These are phyloP conservation scores for Pyricularia grisea DNA, from an alignment of 2,329 filamentous ascomycete species.

Conservation along the genomic window DNA sequence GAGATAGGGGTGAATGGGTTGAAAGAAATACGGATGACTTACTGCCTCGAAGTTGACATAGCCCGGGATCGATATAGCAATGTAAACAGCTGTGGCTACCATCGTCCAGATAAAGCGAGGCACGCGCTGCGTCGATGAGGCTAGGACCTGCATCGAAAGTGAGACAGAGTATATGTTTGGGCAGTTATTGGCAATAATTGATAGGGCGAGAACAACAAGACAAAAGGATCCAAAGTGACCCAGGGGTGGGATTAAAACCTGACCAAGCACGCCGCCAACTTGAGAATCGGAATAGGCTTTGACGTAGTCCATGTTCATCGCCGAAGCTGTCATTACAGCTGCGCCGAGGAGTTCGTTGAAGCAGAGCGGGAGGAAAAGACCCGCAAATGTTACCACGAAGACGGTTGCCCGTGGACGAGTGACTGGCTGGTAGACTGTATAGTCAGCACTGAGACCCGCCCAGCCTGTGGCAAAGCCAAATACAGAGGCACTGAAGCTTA, in stretches of 20 bases:
- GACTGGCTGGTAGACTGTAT: slow-evolving; percentile 44
- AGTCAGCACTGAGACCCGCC: slow-evolving; percentile 46
- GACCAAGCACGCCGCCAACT: slow-evolving; percentile 36
- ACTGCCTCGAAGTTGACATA: slow-evolving; percentile 19
- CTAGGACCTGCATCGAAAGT: slow-evolving; percentile 40
- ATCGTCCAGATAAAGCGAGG: slow-evolving; percentile 51
- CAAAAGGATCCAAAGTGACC: slow-evolving; percentile 38
- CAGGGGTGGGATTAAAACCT: slow-evolving; percentile 31
- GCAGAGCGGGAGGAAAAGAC: slow-evolving; percentile 56
- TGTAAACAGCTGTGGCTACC: slow-evolving; percentile 48
- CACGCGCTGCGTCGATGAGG: slow-evolving; percentile 36
- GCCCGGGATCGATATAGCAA: slow-evolving; percentile 43
- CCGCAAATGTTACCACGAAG: slow-evolving; percentile 57
- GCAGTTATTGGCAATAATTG: slow-evolving; percentile 33
- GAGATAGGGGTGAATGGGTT: background rate
- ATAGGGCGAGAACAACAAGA: slow-evolving; percentile 33
- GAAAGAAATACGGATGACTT: background rate
- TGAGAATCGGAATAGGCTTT: slow-evolving; percentile 23
- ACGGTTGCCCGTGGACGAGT: slow-evolving; percentile 41
- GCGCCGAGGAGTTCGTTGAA: slow-evolving; percentile 68
- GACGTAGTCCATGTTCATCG: slow-evolving; percentile 45
- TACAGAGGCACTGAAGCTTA: slow-evolving; percentile 59
- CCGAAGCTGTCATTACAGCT: slow-evolving; percentile 57
- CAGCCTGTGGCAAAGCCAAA: slow-evolving; percentile 65
- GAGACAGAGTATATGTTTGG: slow-evolving; percentile 29